Evolutionary conservation across 1,284 basidiomycete species (phyloP).

Genomic region (Malassezia furfur): DNA sequence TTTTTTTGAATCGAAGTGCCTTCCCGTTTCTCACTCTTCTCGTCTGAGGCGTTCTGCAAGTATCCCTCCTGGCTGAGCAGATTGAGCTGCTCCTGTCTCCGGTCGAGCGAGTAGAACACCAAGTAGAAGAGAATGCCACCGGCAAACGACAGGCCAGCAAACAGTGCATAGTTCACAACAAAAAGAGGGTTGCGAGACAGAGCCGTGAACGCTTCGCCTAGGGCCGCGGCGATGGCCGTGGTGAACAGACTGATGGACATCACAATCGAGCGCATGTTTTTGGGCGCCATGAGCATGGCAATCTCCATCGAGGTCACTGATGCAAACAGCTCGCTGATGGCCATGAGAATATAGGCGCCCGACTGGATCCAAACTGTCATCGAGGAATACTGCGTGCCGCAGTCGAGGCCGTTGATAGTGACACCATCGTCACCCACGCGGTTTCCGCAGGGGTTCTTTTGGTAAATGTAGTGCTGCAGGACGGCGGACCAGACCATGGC

Average conservation of each 20-base stretch:
- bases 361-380: constrained; percentile 49
- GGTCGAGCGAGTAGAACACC: constrained; percentile 6
- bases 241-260: constrained; percentile 57
- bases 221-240: constrained; percentile 54
- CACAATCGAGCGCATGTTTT: constrained; percentile 49
- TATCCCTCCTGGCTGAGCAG: constrained; percentile 8
- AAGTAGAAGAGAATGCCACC: constrained; percentile 57
- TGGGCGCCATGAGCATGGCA: constrained; percentile 62
- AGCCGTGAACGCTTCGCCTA: constrained; percentile 55
- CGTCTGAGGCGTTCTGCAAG: neutral
- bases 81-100: constrained; percentile 12
- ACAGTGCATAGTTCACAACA: constrained; percentile 53
- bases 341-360: constrained; percentile 51
- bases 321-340: constrained; percentile 62
- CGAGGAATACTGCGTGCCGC: constrained; percentile 11
- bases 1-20: too few relatives aligned
- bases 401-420: constrained; percentile 21
- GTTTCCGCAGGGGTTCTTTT: constrained; percentile 54
- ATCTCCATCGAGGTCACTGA: constrained; percentile 71
- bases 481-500: constrained; percentile 60
- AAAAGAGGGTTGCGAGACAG: constrained; percentile 54
- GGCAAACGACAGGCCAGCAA: constrained; percentile 53
- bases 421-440: constrained; percentile 46
- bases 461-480: constrained; percentile 53
- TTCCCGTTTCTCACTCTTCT: too few relatives aligned